phyloP scores from a whole-genome alignment of 2,329 filamentous ascomycete genomes.

The Pezicula radicicola region DNA sequence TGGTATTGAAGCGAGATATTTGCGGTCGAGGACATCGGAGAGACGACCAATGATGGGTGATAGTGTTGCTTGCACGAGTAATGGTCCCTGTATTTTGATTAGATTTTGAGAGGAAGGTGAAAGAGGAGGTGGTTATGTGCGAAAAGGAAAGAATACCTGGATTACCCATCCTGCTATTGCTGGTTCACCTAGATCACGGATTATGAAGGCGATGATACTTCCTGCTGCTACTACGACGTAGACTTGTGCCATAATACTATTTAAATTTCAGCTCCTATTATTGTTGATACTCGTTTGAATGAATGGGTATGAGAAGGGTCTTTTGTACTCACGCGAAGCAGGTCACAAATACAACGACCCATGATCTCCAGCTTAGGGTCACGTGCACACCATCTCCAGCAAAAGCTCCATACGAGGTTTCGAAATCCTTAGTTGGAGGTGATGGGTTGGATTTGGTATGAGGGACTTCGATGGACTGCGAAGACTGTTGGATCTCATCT shows the following conservation, averaged over 20 bases:
- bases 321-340: constrained; percentile 41
- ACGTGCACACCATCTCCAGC: background rate
- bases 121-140: no score
- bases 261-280: background rate
- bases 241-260: constrained; percentile 49
- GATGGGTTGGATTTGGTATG: background rate
- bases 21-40: constrained; percentile 54
- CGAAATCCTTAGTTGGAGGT: background rate
- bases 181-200: constrained; percentile 48
- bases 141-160: constrained; percentile 34
- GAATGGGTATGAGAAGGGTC: background rate
- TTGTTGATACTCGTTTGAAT: background rate
- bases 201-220: constrained; percentile 52
- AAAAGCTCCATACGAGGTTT: no score
- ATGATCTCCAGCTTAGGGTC: constrained; percentile 38
- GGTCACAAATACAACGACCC: constrained; percentile 45
- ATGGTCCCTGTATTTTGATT: constrained; percentile 39
- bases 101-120: background rate
- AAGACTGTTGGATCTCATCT: background rate
- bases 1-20: constrained; percentile 47
- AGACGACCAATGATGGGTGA: constrained; percentile 53
- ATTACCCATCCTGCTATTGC: constrained; percentile 53
- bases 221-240: constrained; percentile 54
- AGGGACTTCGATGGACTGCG: background rate
- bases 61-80: constrained; percentile 54